phyloP scores from a whole-genome alignment of 768 basidiomycete species.

The Psilocybe subaeruginosa region DNA sequence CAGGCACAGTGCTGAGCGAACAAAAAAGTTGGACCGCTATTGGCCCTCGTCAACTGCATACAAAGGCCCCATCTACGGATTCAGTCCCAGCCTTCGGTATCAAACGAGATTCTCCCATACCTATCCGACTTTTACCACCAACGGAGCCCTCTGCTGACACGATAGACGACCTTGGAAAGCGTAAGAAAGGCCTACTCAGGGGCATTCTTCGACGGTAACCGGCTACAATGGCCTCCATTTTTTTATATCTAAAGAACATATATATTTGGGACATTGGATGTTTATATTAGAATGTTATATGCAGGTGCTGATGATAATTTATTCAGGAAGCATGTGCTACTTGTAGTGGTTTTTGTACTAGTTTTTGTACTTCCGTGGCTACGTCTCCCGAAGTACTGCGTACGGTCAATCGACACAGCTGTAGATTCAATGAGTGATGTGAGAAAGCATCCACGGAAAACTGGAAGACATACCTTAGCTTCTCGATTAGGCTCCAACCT shows the following conservation, averaged over 20 bases:
- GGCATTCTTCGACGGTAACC: conserved; percentile 44
- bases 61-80: conserved; percentile 60
- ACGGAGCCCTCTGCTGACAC: conserved; percentile 29
- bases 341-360: conserved; percentile 49
- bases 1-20: conserved; percentile 20
- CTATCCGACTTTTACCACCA: conserved; percentile 18
- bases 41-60: conserved; percentile 33
- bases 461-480: conserved; percentile 70
- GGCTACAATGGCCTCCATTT: not conserved
- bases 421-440: conserved; percentile 10
- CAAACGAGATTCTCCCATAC: conserved; percentile 17
- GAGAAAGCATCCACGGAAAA: not conserved
- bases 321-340: conserved; percentile 24
- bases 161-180: conserved; percentile 41
- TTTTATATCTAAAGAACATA: conserved; percentile 15
- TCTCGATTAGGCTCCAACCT: conserved; percentile 94
- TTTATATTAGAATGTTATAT: conserved; percentile 21
- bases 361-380: conserved; percentile 67
- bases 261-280: conserved; percentile 11
- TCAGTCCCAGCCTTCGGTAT: conserved; percentile 43
- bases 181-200: conserved; percentile 44
- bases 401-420: conserved; percentile 93
- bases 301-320: conserved; percentile 25
- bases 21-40: conserved; percentile 13
- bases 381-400: conserved; percentile 95